These are phyloP conservation scores for Aspergillus haitiensis DNA, from an alignment of 495 filamentous ascomycete genomes.

Conservation along the genomic window DNA sequence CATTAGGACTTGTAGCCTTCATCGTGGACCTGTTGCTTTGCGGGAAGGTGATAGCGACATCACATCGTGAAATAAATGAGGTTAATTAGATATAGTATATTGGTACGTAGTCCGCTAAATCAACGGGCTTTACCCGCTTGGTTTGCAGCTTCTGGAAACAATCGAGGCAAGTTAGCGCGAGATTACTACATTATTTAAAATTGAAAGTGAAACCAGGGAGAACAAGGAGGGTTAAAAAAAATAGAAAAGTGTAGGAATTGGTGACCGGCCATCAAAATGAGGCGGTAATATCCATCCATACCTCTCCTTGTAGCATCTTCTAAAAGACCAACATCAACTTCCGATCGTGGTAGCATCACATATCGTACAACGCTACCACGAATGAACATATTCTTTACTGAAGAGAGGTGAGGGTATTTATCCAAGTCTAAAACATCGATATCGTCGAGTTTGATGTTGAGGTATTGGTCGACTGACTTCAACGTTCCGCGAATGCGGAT, in stretches of 20 bases:
- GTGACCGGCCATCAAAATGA: not conserved
- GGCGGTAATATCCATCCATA: constrained; percentile 39
- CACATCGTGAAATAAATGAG: constrained; percentile 26
- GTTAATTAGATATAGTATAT: constrained; percentile 18
- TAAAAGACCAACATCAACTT: constrained; percentile 85
- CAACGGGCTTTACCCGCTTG: constrained; percentile 52
- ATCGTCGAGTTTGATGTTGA: constrained; percentile 98
- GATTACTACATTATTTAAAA: not conserved
- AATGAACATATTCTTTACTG: constrained; percentile 99
- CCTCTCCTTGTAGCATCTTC: constrained; percentile 96
- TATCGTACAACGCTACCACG: constrained; percentile 95
- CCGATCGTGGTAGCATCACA: constrained; percentile 82
- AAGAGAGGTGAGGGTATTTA: constrained; percentile 88
- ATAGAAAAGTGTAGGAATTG: not conserved
- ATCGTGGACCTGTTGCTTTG: not conserved
- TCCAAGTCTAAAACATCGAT: constrained; percentile 86
- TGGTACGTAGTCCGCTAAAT: constrained; percentile 18
- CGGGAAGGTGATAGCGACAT: constrained; percentile 20
- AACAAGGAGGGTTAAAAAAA: not conserved
- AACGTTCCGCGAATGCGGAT: constrained; percentile 91
- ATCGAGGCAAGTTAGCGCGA: constrained; percentile 12
- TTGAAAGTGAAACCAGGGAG: not conserved
- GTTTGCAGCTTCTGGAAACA: constrained; percentile 50
- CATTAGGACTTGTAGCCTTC: not conserved
- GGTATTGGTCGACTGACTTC: constrained; percentile 96